Evolutionary conservation across 306 rosid species (phyloP), one percentile per base, ranked within the genome.

Genomic region (Cucurbita pepo): DNA sequence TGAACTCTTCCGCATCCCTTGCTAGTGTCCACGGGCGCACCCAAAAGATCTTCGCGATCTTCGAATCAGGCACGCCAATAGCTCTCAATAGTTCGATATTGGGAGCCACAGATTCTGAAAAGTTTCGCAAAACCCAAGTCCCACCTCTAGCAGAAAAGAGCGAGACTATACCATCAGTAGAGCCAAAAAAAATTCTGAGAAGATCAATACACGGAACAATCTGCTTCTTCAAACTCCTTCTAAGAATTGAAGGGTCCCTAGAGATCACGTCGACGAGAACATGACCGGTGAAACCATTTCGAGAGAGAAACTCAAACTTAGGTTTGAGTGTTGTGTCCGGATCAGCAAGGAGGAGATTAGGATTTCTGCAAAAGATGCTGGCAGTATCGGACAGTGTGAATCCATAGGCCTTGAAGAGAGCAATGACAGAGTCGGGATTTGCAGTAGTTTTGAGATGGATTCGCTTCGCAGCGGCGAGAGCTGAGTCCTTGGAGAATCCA

Each of bases 201-300:
- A 78, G 19, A 22, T 36, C 69, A 64, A 78, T 30, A 65, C 77
- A 16, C 3, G 81, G 81, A 37, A 56, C 22, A 19, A 78, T 77
- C 47, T 72, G 53, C 48, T 63, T 72, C 34, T 72, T 51, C 67
- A 78, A 45, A 47, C 81, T 73, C 38, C 81, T 66, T 8, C 18
- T 10, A 40, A 78, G 73, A 7, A 78, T 40, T 9, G 0, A 6
- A 6, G 77, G 77, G 1, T 78, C 77, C 15, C 9, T 47, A 65
- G 59, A 40, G 25, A 78, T 44, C 1, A 64, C 15, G 10, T 25
- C 21, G 11, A 9, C 58, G 4, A 78, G 74, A 56, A 14, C 25
- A 34, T 52, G 36, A 8, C 77, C 74, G 1, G 69, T 53, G 3
- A 78, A 10, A 47, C 77, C 81, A 25, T 64, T 72, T 19, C 47